Evolutionary conservation across 192 early-diverging fungal genomes (phyloP), one percentile per base, ranked within the genome.

Genomic region (Paraglomus brasilianum): DNA sequence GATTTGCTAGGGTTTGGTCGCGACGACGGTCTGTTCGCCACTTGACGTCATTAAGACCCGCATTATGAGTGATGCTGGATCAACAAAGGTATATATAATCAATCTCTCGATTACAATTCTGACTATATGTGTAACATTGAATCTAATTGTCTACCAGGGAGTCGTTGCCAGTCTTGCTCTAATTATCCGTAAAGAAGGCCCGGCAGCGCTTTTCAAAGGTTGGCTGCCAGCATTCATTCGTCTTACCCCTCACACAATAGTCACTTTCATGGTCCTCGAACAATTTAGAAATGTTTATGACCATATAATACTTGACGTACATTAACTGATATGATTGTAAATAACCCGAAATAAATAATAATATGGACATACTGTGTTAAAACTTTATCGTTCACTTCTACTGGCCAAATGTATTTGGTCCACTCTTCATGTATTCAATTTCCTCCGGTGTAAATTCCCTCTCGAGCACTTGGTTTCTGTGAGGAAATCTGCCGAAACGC

Each of bases 1-100:
- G 8, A 38, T 8, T 0, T 19, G 64, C 14, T 67, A 84, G 85
- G 89, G 90, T 47, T 83, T 91, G 14, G 85, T 91, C 8, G 88
- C 89, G 2, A 89, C 89, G 4, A 91, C 90, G 3, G 80, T 91
- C 2, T 90, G 87, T 21, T 89, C 91, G 11, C 90, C 90, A 11
- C 81, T 89, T 22, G 90, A 92, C 79, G 86, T 95, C 10, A 86
- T 95, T 65, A 95, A 95, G 73, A 92, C 93, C 1, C 85, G 93
- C 30, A 83, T 92, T 57, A 95, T 95, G 93, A 91, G 89, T 68
- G 84, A 83, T 59, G 82, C 73, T 24, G 77, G 75, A 8, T 76
- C 77, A 55, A 74, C 72, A 22, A 80, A 15, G 74, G 81, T 69
- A 71, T 55, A 59, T 75, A 4, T 39, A 30, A 19, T 60, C 15